A percentile compares a stretch with the other conserved stretches of the same genome.
phyloP scores from a whole-genome alignment of 2,329 filamentous ascomycete genomes.

The Cryphonectria naterciae region DNA sequence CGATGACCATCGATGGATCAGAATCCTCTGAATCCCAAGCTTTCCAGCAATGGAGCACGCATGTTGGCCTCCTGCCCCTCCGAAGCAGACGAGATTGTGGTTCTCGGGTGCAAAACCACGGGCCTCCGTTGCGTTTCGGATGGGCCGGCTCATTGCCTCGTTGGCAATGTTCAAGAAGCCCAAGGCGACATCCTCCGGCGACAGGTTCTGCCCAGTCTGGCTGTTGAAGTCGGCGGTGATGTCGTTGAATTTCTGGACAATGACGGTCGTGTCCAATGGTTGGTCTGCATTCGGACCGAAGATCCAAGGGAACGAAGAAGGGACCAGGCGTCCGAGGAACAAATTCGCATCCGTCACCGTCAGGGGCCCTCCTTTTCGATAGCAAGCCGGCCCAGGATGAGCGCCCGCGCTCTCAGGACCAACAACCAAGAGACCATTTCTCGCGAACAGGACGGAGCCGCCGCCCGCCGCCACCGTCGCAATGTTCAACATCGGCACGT shows the following conservation, averaged over 20 bases:
- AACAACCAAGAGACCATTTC: constrained; percentile 72
- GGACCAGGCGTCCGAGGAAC: constrained; percentile 58
- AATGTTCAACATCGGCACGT: constrained; percentile 74
- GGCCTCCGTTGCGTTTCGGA: constrained; percentile 73
- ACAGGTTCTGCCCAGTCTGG: constrained; percentile 39
- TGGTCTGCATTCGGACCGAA: constrained; percentile 71
- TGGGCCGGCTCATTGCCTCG: constrained; percentile 76
- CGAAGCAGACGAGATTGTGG: constrained; percentile 60
- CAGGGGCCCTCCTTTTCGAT: constrained; percentile 70
- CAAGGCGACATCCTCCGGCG: constrained; percentile 55
- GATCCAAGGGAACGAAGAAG: constrained; percentile 72
- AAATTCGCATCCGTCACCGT: constrained; percentile 73
- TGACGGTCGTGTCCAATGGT: constrained; percentile 47
- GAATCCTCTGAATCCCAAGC: constrained; percentile 41
- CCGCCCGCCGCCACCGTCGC: constrained; percentile 67
- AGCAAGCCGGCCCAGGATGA: constrained; percentile 73
- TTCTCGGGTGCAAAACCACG: constrained; percentile 49
- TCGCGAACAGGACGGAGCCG: constrained; percentile 62
- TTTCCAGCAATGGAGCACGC: constrained; percentile 43
- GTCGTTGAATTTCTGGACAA: constrained; percentile 45
- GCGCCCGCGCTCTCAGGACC: constrained; percentile 74
- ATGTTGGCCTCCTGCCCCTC: constrained; percentile 49
- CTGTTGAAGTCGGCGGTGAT: constrained; percentile 47
- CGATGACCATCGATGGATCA: constrained; percentile 42
- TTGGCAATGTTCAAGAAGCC: constrained; percentile 78